A percentile compares a stretch with the other conserved stretches of the same genome.
Conservation (phyloP, 2,329 filamentous ascomycete species). For the Alternaria dauci region DNA sequence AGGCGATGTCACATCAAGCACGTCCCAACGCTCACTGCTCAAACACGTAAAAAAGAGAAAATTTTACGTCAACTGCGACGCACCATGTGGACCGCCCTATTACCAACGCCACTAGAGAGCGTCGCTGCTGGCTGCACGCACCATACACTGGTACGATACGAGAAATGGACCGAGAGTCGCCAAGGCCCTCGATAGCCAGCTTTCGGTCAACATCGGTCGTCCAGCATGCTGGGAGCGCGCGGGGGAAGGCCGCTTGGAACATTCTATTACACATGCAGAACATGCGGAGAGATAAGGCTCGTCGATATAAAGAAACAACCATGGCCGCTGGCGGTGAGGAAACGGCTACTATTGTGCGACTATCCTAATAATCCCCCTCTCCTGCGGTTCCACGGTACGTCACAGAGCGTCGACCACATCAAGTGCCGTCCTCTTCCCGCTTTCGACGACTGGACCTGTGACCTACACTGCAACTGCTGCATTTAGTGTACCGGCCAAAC, state of each 20-base stretch:
- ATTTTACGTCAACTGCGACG: conserved; percentile 41
- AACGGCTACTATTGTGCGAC: conserved; percentile 1
- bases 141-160: conserved; percentile 12
- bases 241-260: conserved; percentile 20
- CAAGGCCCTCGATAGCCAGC: conserved; percentile 5
- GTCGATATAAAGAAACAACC: conserved; percentile 20
- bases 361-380: conserved; percentile 2
- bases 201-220: conserved; percentile 26
- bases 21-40: conserved; percentile 27
- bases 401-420: conserved; percentile 7
- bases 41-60: conserved; percentile 34
- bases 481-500: conserved; percentile 16
- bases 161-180: conserved; percentile 6
- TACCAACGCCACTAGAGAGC: conserved; percentile 12
- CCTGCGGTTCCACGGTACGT: conserved; percentile 13
- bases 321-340: conserved; percentile 1
- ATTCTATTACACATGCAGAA: conserved; percentile 30
- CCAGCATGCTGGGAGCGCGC: conserved; percentile 21
- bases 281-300: conserved; percentile 29
- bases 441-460: conserved; percentile 20
- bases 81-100: conserved; percentile 41
- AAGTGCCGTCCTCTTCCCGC: neutral
- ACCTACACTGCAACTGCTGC: conserved; percentile 35
- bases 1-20: conserved; percentile 26
- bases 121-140: conserved; percentile 9